These are phyloP conservation scores for Shiraia bambusicola DNA, from an alignment of 2,329 filamentous ascomycete species.

Conservation along the genomic window DNA sequence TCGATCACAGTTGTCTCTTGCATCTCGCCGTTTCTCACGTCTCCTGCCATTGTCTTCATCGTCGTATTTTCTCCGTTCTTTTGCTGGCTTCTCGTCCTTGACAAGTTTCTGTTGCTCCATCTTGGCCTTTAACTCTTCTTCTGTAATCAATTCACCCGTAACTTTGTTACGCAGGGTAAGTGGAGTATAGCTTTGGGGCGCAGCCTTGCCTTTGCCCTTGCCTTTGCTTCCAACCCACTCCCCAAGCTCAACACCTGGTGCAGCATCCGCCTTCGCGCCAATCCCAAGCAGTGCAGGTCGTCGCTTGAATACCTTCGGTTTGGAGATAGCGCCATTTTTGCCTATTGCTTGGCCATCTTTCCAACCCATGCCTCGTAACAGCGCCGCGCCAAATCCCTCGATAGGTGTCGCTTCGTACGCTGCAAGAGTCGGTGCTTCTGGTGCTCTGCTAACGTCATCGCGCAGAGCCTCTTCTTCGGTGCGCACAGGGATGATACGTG, in stretches of 20 bases:
- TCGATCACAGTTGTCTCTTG: conserved; percentile 7
- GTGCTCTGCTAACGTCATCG: conserved; percentile 69
- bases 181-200: conserved; percentile 60
- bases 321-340: conserved; percentile 47
- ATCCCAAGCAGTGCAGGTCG: conserved; percentile 83
- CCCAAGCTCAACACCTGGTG: conserved; percentile 67
- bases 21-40: conserved; percentile 17
- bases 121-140: conserved; percentile 60
- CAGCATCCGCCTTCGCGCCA: conserved; percentile 76
- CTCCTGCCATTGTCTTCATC: conserved; percentile 16
- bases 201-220: conserved; percentile 51
- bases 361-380: conserved; percentile 95
- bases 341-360: conserved; percentile 67
- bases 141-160: conserved; percentile 63
- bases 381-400: conserved; percentile 88
- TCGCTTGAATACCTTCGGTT: conserved; percentile 66
- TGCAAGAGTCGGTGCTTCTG: conserved; percentile 73
- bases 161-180: conserved; percentile 62
- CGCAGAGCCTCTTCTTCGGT: conserved; percentile 68
- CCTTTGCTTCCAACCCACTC: conserved; percentile 62
- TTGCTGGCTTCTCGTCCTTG: conserved; percentile 40
- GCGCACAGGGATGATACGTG: conserved; percentile 45
- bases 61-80: conserved; percentile 15
- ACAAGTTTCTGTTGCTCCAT: conserved; percentile 53
- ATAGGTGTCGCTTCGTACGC: conserved; percentile 89